Evolutionary conservation across 768 basidiomycete genomes (phyloP), one percentile per base, ranked within the genome.

Genomic region (Termitomyces sp.): DNA sequence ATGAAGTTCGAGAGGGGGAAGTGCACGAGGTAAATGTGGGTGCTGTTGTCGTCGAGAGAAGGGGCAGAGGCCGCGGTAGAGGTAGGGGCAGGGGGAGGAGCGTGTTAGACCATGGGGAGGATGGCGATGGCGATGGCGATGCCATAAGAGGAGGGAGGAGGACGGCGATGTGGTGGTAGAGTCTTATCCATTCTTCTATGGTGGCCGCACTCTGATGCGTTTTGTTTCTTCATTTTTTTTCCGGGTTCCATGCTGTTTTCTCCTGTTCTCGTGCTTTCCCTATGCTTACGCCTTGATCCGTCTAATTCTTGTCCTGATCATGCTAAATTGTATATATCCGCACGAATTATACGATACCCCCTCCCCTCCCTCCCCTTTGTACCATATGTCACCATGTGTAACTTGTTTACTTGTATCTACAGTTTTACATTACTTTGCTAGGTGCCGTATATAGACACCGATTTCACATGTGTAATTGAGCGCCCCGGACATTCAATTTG

Each of bases 121-220:
- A 49, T 8, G 49, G n/a, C 22, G 39, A 50, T 36, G 48, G 18
- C 1, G 57, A 49, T 3, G 47, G 36, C 41, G 36, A 49, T 47
- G 24, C 47, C 36, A 9, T 49, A 16, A 16, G 47, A 30, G 34
- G 39, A 5, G 30, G 9, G 6, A 15, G 56, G 20, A 31, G 27
- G 48, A 31, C 9, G 1, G n/a, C 41, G 31, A 34, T 58, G 57
- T 9, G 31, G 57, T 58, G 57, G 39, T 51, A 58, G 57, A 50
- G 41, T 15, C 37, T 20, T 22, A 24, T 34, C 34, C 12, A n/a
- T 33, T 6, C 34, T 51, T 11, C 34, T 51, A 22, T 11, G 36
- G 36, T 36, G 46, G 36, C 8, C 37, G 47, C 15, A 27, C 24
- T 33, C 30, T 50, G 57, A 50, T 42, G 49, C 36, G 57, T 44